Evolutionary conservation across 1,284 basidiomycete species (phyloP).

Genomic region (Takashimella tepidaria): DNA sequence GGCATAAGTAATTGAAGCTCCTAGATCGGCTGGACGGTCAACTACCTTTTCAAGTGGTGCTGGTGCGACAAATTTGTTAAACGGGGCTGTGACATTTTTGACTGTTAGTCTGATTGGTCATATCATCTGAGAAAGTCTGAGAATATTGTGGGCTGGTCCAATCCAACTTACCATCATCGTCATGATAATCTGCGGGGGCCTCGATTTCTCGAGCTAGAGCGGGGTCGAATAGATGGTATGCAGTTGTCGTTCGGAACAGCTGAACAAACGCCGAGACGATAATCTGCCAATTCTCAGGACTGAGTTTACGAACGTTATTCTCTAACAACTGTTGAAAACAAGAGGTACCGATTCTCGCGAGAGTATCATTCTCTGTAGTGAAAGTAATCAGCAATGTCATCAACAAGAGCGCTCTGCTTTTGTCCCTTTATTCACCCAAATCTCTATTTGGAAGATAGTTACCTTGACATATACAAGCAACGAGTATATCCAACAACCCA

Average conservation of each 20-base stretch:
- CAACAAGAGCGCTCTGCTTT: no score
- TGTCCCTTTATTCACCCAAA: no score
- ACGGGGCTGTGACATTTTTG: conserved; percentile 26
- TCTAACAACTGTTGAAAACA: conserved; percentile 96
- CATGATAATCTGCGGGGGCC: conserved; percentile 53
- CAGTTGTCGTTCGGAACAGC: conserved; percentile 95
- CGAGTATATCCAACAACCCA: conserved; percentile 84
- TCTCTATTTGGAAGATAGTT: no score
- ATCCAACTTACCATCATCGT: conserved; percentile 40
- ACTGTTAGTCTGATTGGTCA: no score
- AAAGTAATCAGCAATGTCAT: no score
- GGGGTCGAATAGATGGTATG: conserved; percentile 94
- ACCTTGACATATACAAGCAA: conserved; percentile 99
- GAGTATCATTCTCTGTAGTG: conserved; percentile 86
- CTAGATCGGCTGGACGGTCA: conserved; percentile 24
- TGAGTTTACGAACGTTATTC: conserved; percentile 86
- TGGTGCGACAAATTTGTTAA: conserved; percentile 46
- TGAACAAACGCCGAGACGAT: conserved; percentile 92
- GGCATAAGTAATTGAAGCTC: conserved; percentile 31
- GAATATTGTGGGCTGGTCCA: background rate
- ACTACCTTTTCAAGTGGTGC: conserved; percentile 39
- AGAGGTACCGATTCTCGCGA: conserved; percentile 95
- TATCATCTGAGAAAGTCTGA: no score
- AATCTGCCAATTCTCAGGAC: conserved; percentile 78
- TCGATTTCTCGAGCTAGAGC: conserved; percentile 75